phyloP scores from a whole-genome alignment of 2,329 filamentous ascomycete species.

The Cordyceps fumosorosea region DNA sequence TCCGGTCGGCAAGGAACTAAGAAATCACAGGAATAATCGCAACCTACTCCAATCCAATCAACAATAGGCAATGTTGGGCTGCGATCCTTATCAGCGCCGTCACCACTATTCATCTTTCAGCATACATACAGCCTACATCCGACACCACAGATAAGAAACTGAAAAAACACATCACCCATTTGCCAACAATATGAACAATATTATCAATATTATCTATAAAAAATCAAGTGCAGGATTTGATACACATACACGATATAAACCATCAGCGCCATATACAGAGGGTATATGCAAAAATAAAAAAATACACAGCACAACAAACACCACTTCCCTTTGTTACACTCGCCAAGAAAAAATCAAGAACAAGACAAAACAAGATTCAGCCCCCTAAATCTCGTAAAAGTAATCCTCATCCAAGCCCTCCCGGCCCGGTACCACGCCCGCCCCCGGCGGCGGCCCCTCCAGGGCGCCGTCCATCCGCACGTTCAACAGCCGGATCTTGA shows the following conservation, averaged over 20 bases:
- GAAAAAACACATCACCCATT: background rate
- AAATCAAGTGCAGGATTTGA: background rate
- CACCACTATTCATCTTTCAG: no score
- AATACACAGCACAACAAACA: background rate
- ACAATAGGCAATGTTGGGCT: no score
- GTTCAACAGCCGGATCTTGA: constrained; percentile 89
- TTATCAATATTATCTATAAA: background rate
- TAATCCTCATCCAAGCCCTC: constrained; percentile 89
- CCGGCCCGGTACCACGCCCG: constrained; percentile 70
- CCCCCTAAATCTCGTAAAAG: constrained; percentile 68
- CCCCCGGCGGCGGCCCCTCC: constrained; percentile 59
- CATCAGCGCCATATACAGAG: constrained; percentile 6
- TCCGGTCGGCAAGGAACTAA: no score
- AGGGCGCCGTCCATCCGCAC: constrained; percentile 76
- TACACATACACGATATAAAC: constrained; percentile 4
- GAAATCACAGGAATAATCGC: no score
- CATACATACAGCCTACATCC: no score
- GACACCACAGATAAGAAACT: no score
- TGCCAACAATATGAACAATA: no score
- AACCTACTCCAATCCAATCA: no score
- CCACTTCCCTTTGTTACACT: background rate
- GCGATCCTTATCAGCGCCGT: no score
- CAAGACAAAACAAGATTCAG: background rate
- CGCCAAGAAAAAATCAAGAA: background rate
- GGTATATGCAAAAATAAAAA: constrained; percentile 13